Base-by-base conservation (phyloP, 2,329 filamentous ascomycete genomes). In the Ophiostoma piceae region DNA sequence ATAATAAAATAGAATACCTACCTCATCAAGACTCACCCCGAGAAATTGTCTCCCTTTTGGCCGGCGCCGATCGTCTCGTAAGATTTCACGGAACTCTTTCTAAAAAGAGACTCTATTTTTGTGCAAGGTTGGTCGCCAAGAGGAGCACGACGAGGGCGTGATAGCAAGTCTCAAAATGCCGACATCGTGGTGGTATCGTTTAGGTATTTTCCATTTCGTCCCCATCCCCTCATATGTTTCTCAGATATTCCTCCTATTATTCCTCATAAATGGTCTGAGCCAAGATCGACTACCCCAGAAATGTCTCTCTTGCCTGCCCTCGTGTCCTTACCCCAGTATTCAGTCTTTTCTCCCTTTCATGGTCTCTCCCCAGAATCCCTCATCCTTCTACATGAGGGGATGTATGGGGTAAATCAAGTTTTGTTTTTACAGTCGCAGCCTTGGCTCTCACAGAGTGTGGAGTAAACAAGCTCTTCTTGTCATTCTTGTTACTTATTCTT, bases 201-300 rank as follows among this genome's bases (percentile, higher is more conserved):
- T 16, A 19, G 35, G 1, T 35, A 35, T 6, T 35, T 35, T 35
- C 35, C 35, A 47, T n/a, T 47, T 47, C 19, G 43, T 47, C 43
- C 7, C 19, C 14, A 16, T 47, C 16, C 6, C 16, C 43, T 6
- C 16, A 47, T n/a, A 6, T 35, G 8, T 35, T 35, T 35, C 35
- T 35, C 35, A 29, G 2, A 29, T 29, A 35, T 35, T 35, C 35
- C 26, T 29, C 26, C 26, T 29, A 29, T 35, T 35, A 6, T 35
- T 35, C 8, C 35, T 6, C 8, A 47, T 47, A 57, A 57, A 26
- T 57, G 51, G 51, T 12, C 51, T 57, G 51, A 57, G 51, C 51
- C 51, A 57, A 57, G 51, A 22, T 57, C n/a, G n/a, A 57, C 22
- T 57, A 57, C 51, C 51, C 51, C 51, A 57, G n/a, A 57, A 22